Evolutionary conservation across 2,329 filamentous ascomycete genomes (phyloP).

Genomic region (Byssoonygena ceratinophila): DNA sequence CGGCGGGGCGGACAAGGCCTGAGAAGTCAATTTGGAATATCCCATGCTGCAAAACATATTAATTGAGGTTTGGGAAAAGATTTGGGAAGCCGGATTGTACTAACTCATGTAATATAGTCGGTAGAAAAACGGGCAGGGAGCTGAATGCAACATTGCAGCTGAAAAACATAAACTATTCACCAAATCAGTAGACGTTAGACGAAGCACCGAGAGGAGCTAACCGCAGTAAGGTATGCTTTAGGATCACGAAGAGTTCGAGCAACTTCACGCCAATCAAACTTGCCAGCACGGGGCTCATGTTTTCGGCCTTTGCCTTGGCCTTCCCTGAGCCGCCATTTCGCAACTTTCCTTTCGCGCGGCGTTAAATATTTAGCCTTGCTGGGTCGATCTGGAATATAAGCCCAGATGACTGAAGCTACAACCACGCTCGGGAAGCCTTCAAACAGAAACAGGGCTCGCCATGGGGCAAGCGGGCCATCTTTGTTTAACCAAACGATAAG

Average conservation of each 20-base stretch:
- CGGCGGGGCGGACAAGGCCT: conserved; percentile 71
- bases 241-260: conserved; percentile 53
- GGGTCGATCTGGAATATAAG: conserved; percentile 65
- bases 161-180: conserved; percentile 60
- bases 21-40: conserved; percentile 54
- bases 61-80: conserved; percentile 15
- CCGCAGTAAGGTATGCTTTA: conserved; percentile 61
- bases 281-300: conserved; percentile 24
- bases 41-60: conserved; percentile 47
- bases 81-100: conserved; percentile 14
- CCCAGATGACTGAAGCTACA: conserved; percentile 62
- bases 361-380: conserved; percentile 54
- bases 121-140: conserved; percentile 77
- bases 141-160: conserved; percentile 79
- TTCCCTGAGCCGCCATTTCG: conserved; percentile 54
- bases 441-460: conserved; percentile 73
- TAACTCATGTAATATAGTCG: conserved; percentile 59
- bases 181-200: background rate
- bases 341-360: conserved; percentile 56
- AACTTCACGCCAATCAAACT: conserved; percentile 48
- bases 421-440: conserved; percentile 78
- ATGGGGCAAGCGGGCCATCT: conserved; percentile 60
- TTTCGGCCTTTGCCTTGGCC: conserved; percentile 33
- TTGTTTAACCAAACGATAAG: conserved; percentile 60
- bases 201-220: conserved; percentile 22